Percentiles rank a stretch among this genome's conserved stretches.
Evolutionary conservation across 2,329 filamentous ascomycete genomes (phyloP).

Genomic region (Monilinia vaccinii-corymbosi): DNA sequence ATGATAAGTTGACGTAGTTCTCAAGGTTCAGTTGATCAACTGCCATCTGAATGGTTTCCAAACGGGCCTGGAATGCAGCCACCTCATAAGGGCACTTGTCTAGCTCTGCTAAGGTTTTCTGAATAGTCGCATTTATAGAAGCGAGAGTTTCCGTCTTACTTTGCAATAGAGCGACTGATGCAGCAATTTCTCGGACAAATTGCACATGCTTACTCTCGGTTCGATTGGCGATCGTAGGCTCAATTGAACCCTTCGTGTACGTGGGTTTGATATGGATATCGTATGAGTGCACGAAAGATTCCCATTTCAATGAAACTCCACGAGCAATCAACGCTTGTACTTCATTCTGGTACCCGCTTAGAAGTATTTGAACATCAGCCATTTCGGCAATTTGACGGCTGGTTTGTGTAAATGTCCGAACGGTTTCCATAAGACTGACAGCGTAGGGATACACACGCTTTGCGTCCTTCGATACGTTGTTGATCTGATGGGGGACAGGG

Average conservation of each 20-base stretch:
- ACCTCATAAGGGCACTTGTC: constrained; percentile 76
- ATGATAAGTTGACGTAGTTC: constrained; percentile 85
- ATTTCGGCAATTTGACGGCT: constrained; percentile 75
- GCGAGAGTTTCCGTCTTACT: constrained; percentile 73
- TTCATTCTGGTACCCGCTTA: constrained; percentile 88
- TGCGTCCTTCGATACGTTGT: constrained; percentile 95
- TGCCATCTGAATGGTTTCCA: constrained; percentile 80
- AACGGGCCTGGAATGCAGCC: constrained; percentile 66
- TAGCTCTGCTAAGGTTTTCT: constrained; percentile 75
- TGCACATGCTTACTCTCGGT: constrained; percentile 90
- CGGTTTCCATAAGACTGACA: constrained; percentile 96
- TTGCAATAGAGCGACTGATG: constrained; percentile 79
- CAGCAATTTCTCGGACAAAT: constrained; percentile 89
- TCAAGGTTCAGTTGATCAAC: constrained; percentile 96
- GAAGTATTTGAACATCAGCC: constrained; percentile 76
- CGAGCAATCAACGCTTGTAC: constrained; percentile 76
- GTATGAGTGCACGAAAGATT: constrained; percentile 95
- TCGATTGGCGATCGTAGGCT: constrained; percentile 47
- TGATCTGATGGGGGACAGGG: constrained; percentile 86
- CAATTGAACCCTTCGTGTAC: constrained; percentile 49
- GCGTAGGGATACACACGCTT: constrained; percentile 97
- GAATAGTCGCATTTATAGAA: constrained; percentile 69
- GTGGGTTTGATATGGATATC: constrained; percentile 71
- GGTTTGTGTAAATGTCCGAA: constrained; percentile 87
- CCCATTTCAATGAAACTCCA: constrained; percentile 87